Base-by-base conservation (phyloP, 768 basidiomycete genomes). In the Serendipita sp. region DNA sequence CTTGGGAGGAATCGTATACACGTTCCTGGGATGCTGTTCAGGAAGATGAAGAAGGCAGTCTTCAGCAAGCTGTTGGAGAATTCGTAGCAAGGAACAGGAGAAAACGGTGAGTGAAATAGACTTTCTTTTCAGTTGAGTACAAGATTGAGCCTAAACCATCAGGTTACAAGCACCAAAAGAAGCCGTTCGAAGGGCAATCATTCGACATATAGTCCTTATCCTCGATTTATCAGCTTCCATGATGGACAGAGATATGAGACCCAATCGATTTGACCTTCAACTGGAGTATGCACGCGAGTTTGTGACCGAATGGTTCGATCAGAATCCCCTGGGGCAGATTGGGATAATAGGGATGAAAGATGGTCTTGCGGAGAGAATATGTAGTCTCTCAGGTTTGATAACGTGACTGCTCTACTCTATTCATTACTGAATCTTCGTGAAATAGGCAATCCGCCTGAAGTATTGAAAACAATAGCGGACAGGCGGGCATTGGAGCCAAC, bases 11-110 rank as follows among this genome's bases (percentile, higher is more conserved):
- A 1, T 86, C 87, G 2, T 97, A 93, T 70, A 84, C 88, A 34
- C 85, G 93, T 42, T 89, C 90, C 51, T 99, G 96, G 96, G 96
- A 98, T 68, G 88, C 87, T 0, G 92, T 98, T 0, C 90, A 94
- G 70, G 95, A 98, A 72, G 96, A 98, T 71, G 95, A 93, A 69
- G 81, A 79, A 0, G 96, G 96, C 1, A 94, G 90, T 70, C 72
- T 99, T 65, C 89, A 94, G 64, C 81, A 84, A 1, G 88, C 92
- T 2, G 93, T 99, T 3, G 85, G 93, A 67, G 90, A 90, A 66
- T 78, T 90, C 68, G 81, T 98, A 75, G 90, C 94, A 7, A 77
- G 91, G 66, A 84, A 88, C 3, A 77, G 94, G 64, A 16, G 28
- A 16, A 63, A n/a, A 3, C 28, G 17, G 64, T 22, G 42, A 24